These are phyloP conservation scores for Termitomyces sp. DNA, from an alignment of 768 basidiomycete species.

Conservation along the genomic window DNA sequence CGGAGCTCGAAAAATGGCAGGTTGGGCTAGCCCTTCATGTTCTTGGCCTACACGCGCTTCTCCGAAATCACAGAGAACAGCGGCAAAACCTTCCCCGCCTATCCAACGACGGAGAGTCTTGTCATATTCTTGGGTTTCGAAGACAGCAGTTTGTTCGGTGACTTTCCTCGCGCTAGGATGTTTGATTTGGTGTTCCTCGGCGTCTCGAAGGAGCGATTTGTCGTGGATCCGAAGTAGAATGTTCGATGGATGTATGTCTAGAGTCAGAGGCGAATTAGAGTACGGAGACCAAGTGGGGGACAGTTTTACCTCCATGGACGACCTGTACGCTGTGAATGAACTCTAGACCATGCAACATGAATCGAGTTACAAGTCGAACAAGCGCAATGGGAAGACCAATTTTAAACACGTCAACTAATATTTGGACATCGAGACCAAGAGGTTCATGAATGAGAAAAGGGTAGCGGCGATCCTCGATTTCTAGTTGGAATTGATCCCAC, in stretches of 20 bases:
- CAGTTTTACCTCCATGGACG: neutral
- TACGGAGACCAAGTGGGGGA: neutral
- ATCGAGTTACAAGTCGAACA: neutral
- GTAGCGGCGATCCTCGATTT: neutral
- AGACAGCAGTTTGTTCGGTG: neutral
- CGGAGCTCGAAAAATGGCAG: neutral
- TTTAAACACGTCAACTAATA: neutral
- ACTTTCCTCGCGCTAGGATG: conserved; percentile 1
- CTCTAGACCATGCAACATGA: neutral
- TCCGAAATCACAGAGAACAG: conserved; percentile 2
- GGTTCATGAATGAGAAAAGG: conserved; percentile 1
- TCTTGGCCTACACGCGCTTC: neutral
- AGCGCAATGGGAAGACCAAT: neutral
- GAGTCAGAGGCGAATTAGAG: neutral
- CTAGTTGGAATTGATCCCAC: neutral
- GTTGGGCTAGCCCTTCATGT: neutral
- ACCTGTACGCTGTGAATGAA: neutral
- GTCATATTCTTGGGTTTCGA: neutral
- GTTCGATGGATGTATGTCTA: neutral
- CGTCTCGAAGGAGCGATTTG: neutral
- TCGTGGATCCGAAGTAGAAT: neutral
- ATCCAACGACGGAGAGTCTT: neutral
- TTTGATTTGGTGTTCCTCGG: neutral
- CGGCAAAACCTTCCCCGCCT: too few species aligned
- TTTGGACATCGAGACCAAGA: neutral